These are phyloP conservation scores for Coniochaeta ligniaria DNA, from an alignment of 2,329 filamentous ascomycete species.

Conservation along the genomic window DNA sequence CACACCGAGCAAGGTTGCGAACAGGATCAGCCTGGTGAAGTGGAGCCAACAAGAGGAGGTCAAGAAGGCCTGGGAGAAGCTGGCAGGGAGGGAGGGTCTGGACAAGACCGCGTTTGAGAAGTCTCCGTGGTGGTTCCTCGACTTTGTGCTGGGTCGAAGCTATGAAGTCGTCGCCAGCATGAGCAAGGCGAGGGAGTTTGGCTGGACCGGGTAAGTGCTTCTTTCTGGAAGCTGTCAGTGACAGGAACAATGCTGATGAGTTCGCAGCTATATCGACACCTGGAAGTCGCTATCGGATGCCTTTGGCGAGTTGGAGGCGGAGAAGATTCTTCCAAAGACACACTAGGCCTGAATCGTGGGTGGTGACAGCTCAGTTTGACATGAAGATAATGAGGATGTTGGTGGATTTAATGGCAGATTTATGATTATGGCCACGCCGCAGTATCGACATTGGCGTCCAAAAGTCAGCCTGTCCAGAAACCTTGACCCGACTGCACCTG, in stretches of 20 bases:
- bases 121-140: constrained; percentile 33
- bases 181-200: constrained; percentile 34
- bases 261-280: constrained; percentile 19
- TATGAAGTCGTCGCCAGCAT: constrained; percentile 32
- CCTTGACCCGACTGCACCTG: no score
- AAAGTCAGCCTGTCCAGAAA: no score
- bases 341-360: not conserved
- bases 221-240: not conserved
- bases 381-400: not conserved
- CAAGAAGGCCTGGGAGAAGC: constrained; percentile 26
- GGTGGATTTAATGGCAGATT: no score
- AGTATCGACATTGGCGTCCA: no score
- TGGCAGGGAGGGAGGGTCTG: constrained; percentile 28
- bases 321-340: constrained; percentile 15
- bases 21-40: constrained; percentile 29
- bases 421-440: no score
- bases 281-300: constrained; percentile 19
- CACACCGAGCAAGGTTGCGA: constrained; percentile 21
- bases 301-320: constrained; percentile 17
- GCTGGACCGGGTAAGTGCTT: constrained; percentile 29
- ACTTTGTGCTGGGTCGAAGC: constrained; percentile 33
- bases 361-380: no score
- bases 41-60: constrained; percentile 31
- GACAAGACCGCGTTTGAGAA: constrained; percentile 28
- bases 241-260: not conserved